Percentiles rank a stretch among this genome's conserved stretches.
Evolutionary conservation across 2,329 filamentous ascomycete species (phyloP).

Genomic region (Colletotrichum sp.): DNA sequence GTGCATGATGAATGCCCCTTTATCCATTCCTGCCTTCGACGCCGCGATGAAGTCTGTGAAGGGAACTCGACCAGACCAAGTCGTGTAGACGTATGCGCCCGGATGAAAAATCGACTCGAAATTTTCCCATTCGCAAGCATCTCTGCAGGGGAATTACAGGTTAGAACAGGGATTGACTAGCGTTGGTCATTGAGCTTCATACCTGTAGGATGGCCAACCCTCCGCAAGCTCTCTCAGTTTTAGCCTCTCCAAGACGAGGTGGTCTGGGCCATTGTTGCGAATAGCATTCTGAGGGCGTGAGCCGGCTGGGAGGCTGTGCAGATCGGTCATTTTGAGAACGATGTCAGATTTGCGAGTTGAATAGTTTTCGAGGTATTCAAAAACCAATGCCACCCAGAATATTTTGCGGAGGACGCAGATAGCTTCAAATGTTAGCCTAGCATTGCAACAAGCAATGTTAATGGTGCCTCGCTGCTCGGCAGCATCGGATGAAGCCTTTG

Average conservation of each 20-base stretch:
- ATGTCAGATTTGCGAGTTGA: background rate
- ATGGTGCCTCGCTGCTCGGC: background rate
- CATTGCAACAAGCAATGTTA: background rate
- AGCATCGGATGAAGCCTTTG: background rate
- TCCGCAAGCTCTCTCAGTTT: slow-evolving; percentile 54
- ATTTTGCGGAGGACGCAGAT: background rate
- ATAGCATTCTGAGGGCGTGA: slow-evolving; percentile 41
- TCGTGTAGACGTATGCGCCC: slow-evolving; percentile 53
- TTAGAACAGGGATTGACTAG: background rate
- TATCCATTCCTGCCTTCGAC: slow-evolving; percentile 44
- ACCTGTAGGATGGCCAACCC: slow-evolving; percentile 54
- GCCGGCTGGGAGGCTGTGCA: slow-evolving; percentile 39
- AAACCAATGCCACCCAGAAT: background rate
- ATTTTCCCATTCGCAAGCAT: slow-evolving; percentile 59
- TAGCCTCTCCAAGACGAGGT: slow-evolving; percentile 46
- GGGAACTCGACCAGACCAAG: slow-evolving; percentile 50
- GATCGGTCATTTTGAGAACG: slow-evolving; percentile 31
- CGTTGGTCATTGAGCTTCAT: background rate
- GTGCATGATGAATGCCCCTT: slow-evolving; percentile 49
- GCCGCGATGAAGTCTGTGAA: slow-evolving; percentile 43
- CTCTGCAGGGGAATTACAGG: slow-evolving; percentile 27
- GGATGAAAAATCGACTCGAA: slow-evolving; percentile 54
- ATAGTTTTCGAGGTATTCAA: background rate
- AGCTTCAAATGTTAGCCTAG: background rate
- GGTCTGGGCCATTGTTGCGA: slow-evolving; percentile 52